Conservation (phyloP, 2,329 filamentous ascomycete genomes). For the Fusarium sp. region DNA sequence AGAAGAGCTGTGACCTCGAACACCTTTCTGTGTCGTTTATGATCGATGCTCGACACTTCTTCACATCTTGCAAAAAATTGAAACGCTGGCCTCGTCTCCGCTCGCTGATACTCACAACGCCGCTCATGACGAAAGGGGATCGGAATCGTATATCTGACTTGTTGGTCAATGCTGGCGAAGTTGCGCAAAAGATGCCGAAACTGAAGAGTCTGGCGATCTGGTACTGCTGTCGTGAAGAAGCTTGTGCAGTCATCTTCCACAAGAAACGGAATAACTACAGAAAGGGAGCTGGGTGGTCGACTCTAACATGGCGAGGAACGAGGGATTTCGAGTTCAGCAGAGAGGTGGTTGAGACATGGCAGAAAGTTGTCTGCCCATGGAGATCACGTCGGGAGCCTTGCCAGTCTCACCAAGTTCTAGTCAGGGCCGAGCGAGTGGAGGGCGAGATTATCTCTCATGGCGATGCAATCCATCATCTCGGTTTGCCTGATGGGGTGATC, state of each 20-base stretch:
- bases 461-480: slow-evolving; percentile 14
- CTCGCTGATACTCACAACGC: background rate
- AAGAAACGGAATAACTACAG: background rate
- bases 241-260: background rate
- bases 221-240: background rate
- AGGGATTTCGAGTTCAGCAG: slow-evolving; percentile 1
- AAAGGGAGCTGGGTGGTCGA: background rate
- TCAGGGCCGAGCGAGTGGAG: background rate
- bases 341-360: background rate
- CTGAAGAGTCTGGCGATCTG: background rate
- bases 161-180: background rate
- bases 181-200: background rate
- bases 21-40: background rate
- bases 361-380: background rate
- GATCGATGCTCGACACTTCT: background rate
- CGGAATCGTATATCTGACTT: background rate
- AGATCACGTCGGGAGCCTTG: background rate
- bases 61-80: background rate
- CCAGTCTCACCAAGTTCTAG: background rate
- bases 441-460: slow-evolving; percentile 7
- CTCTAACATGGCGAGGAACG: slow-evolving; percentile 12
- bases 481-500: slow-evolving; percentile 6
- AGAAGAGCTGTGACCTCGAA: background rate
- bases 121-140: background rate
- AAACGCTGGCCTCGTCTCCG: background rate